Evolutionary conservation across 208 protist species (phyloP), one percentile per base, ranked within the genome.

Genomic region (Acanthamoeba lenticulata): DNA sequence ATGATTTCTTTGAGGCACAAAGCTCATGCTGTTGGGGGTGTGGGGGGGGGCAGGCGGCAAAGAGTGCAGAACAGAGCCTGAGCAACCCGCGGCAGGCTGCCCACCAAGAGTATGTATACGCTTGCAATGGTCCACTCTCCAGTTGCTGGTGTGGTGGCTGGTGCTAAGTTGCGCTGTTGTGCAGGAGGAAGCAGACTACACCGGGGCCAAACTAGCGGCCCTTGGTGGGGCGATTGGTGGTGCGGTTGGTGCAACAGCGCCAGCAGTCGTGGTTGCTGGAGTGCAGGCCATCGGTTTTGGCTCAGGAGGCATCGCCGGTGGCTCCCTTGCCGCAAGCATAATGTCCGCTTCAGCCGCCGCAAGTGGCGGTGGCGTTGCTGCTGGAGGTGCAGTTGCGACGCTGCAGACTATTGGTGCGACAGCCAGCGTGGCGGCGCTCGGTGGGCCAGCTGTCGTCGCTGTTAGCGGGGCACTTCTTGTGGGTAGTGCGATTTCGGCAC

Each of bases 271-370:
- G 27, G 77, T 88, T 21, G 77, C 77, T 62, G 77, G 42, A 42
- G 77, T 88, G 77, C 77, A 88, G 47, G 77, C 45, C 6, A 55
- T 88, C 29, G 77, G 77, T 36, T 88, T 88, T n/a, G 29, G 36
- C 2, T 4, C 36, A 55, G 77, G 27, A 55, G 77, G 77, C 24
- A 88, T 88, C 52, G 29, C 77, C 34, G 29, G 29, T 88, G 77
- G 77, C 36, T 62, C 45, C 77, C 21, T 38, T 24, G 38, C 77
- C 29, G 77, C 77, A 62, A 60, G 40, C 42, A 5, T 55, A 13
- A 88, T 88, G 77, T 88, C 77, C 17, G 77, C 77, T 88, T 49
- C 77, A 38, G 77, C 77, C 7, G 38, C 52, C 3, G 77, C 77
- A 15, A 52, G 47, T 88, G 77, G 77, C 36, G 77, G 77, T 34